Base-by-base conservation (phyloP, 495 filamentous ascomycete species). In the Tuber aestivum region DNA sequence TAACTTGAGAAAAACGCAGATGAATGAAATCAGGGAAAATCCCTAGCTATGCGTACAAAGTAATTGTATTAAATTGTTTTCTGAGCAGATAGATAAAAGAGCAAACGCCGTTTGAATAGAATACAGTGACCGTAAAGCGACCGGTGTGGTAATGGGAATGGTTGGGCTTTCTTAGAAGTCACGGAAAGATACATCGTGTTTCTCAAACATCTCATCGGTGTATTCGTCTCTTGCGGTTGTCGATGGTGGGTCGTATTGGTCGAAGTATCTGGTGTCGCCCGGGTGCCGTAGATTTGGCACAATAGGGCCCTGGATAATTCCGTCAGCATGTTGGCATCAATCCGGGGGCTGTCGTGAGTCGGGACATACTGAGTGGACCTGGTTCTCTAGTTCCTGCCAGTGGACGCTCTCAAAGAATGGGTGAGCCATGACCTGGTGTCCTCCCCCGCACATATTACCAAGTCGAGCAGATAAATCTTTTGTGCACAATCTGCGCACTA, bases 261-360 rank as follows among this genome's bases (percentile, higher is more conserved):
- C 95, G 77, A 97, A 98, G 83, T 95, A 97, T 73, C 91, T 89
- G 7, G 93, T 90, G 82, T 98, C 95, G 21, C 93, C 94, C 5
- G 92, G 88, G 76, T 91, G 91, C 41, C 91, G 87, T 44, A 98
- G 86, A 81, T 91, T 89, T 12, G 95, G 95, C 70, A 97, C 88
- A 78, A 98, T 97, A 27, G 95, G 95, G 0, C 94, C 94, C 74
- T 91, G 87, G 74, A 90, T 85, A 68, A 89, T 88, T 35, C 88
- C 87, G 76, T 91, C 85, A 75, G 38, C 41, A 41, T 71, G n/a
- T 76, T 72, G 50, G 23, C 14, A 42, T 68, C n/a, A 40, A 65
- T 38, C 20, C 4, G 70, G 40, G 45, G 27, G 23, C 12, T 70
- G 21, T 38, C 27, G 40, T 48, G 23, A 41, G 37, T 56, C 35